A percentile compares a stretch with the other conserved stretches of the same genome.
Conservation (phyloP, 2,329 filamentous ascomycete species). For the Claviceps pazoutovae region DNA sequence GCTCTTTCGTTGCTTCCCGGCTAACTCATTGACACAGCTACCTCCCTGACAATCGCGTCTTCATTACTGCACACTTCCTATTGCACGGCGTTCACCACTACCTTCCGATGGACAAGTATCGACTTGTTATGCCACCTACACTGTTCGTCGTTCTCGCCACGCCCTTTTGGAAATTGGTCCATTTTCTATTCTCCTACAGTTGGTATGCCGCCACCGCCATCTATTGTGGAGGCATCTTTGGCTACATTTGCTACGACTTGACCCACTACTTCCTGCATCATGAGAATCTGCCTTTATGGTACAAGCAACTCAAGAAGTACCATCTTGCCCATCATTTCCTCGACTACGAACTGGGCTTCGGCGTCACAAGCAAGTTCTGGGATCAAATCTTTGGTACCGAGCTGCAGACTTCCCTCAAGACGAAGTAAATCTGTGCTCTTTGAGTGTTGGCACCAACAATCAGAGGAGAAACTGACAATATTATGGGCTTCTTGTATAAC, state of each 20-base stretch:
- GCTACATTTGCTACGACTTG: slow-evolving; percentile 91
- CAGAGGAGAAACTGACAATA: background rate
- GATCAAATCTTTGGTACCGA: slow-evolving; percentile 85
- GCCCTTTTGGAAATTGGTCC: slow-evolving; percentile 88
- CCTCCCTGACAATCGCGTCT: slow-evolving; percentile 83
- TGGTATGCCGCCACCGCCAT: slow-evolving; percentile 70
- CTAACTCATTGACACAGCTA: slow-evolving; percentile 39
- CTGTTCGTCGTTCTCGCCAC: slow-evolving; percentile 71
- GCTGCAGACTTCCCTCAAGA: slow-evolving; percentile 32
- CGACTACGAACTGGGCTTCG: slow-evolving; percentile 94
- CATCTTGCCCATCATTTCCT: slow-evolving; percentile 95
- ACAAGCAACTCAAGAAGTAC: slow-evolving; percentile 89
- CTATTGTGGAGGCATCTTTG: slow-evolving; percentile 84
- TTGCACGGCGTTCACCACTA: slow-evolving; percentile 97
- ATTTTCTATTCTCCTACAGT: slow-evolving; percentile 66
- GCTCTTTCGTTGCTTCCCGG: background rate
- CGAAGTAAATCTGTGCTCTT: slow-evolving; percentile 11
- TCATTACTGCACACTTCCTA: slow-evolving; percentile 76
- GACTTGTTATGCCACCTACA: slow-evolving; percentile 91
- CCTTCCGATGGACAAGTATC: slow-evolving; percentile 96
- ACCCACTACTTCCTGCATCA: slow-evolving; percentile 99
- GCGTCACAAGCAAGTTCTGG: slow-evolving; percentile 94
- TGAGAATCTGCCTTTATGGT: slow-evolving; percentile 78
- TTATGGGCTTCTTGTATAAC: background rate
- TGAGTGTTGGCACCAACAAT: no score